Conservation (phyloP, 208 protist species). For the Hexamita inflata region DNA sequence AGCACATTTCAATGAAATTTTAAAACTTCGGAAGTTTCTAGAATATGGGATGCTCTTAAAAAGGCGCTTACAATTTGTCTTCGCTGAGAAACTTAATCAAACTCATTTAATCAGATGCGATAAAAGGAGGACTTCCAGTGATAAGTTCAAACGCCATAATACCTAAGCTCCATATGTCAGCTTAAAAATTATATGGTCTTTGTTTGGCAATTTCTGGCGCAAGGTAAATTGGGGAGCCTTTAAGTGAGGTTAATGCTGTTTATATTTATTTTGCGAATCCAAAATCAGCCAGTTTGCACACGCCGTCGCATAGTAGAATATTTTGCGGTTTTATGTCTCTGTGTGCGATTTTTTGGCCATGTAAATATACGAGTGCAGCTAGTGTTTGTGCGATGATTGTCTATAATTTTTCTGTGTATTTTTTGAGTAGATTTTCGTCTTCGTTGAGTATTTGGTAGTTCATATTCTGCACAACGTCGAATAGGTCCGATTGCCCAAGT, state of each 20-base stretch:
- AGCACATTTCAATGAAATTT: not conserved
- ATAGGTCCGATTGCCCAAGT: slow-evolving; percentile 11
- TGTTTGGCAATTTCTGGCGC: slow-evolving; percentile 25
- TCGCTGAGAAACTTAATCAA: not conserved
- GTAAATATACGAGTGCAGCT: not conserved
- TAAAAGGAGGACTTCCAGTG: slow-evolving; percentile 10
- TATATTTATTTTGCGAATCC: slow-evolving; percentile 18
- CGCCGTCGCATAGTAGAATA: slow-evolving; percentile 3
- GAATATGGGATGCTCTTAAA: slow-evolving; percentile 13
- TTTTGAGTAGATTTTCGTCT: too few species aligned
- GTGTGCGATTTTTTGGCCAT: not conserved
- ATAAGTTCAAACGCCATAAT: slow-evolving; percentile 19
- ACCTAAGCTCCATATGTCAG: slow-evolving; percentile 20
- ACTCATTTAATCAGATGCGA: not conserved
- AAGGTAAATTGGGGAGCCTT: slow-evolving; percentile 18
- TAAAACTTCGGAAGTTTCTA: not conserved
- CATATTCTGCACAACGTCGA: not conserved
- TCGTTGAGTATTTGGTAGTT: not conserved
- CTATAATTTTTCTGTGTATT: too few species aligned
- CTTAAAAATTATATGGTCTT: not conserved
- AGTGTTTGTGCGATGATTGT: not conserved
- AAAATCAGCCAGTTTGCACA: slow-evolving; percentile 14
- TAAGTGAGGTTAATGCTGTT: not conserved
- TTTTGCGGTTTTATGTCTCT: slow-evolving; percentile 24
- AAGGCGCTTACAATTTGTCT: slow-evolving; percentile 1